phyloP scores from a whole-genome alignment of 1,284 basidiomycete species.

The Tilletia horrida region DNA sequence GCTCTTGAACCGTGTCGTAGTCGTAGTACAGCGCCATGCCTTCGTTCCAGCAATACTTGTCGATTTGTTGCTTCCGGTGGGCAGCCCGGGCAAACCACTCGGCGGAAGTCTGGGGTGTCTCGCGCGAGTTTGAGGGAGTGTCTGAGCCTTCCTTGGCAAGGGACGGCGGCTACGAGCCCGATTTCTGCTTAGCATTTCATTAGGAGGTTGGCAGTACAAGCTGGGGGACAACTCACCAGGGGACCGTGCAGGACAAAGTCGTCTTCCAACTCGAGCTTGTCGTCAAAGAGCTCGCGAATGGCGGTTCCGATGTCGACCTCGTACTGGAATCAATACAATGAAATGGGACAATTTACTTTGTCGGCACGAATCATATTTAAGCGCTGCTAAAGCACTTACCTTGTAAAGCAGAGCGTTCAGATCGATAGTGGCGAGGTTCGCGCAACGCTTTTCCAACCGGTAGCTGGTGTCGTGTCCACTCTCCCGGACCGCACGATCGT shows the following conservation, averaged over 20 bases:
- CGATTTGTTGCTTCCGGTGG: conserved; percentile 66
- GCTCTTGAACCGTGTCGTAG: conserved; percentile 84
- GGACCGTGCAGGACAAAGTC: conserved; percentile 64
- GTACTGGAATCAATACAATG: conserved; percentile 29
- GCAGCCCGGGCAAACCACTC: conserved; percentile 53
- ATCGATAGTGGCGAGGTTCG: conserved; percentile 93
- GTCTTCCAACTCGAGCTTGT: conserved; percentile 82
- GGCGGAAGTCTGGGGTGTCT: conserved; percentile 47
- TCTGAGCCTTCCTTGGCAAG: conserved; percentile 21
- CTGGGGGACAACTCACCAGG: conserved; percentile 17
- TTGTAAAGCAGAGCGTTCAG: conserved; percentile 81
- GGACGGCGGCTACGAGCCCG: conserved; percentile 25
- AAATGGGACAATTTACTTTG: neutral
- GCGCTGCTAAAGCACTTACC: conserved; percentile 58
- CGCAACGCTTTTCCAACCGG: conserved; percentile 86
- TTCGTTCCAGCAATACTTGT: conserved; percentile 95
- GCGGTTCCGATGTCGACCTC: conserved; percentile 60
- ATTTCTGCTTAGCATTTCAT: too few relatives aligned
- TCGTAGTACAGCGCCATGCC: conserved; percentile 91
- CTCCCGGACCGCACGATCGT: conserved; percentile 83
- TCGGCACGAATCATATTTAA: too few relatives aligned
- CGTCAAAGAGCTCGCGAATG: conserved; percentile 89
- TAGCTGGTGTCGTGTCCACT: conserved; percentile 93
- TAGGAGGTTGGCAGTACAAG: too few relatives aligned
- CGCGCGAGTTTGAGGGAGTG: conserved; percentile 65